Evolutionary conservation across 2,329 filamentous ascomycete species (phyloP).

Genomic region (Microascus cirrosus): DNA sequence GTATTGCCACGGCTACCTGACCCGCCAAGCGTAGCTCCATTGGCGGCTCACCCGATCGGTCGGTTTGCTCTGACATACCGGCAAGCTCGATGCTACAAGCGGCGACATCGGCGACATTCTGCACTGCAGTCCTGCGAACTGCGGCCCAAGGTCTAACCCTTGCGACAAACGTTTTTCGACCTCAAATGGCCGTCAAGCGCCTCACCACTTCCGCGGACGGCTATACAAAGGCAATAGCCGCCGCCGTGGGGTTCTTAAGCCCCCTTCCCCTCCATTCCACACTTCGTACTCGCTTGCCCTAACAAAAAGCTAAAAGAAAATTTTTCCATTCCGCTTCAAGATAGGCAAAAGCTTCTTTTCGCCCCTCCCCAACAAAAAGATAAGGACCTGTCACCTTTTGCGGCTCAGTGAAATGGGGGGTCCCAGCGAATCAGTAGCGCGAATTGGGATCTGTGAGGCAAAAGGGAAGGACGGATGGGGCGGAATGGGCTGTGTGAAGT

Average conservation of each 20-base stretch:
- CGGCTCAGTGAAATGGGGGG: neutral
- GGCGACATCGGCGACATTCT: no score
- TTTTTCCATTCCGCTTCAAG: no score
- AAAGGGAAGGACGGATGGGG: neutral
- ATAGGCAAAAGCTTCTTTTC: neutral
- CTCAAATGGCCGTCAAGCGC: neutral
- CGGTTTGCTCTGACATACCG: no score
- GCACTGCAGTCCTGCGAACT: no score
- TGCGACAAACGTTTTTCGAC: neutral
- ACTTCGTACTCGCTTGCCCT: neutral
- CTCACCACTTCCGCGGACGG: neutral
- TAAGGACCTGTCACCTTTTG: neutral
- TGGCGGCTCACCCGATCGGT: no score
- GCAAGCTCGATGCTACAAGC: no score
- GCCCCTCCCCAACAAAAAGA: neutral
- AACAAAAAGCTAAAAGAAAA: no score
- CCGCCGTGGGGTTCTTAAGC: neutral
- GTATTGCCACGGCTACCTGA: no score
- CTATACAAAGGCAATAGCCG: neutral
- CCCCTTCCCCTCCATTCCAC: neutral
- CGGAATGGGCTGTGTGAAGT: neutral
- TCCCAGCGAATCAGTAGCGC: neutral
- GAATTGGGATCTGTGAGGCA: neutral
- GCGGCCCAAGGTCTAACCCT: no score
- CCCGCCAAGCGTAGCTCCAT: no score